A percentile compares a stretch with the other conserved stretches of the same genome.
phyloP scores from a whole-genome alignment of 2,329 filamentous ascomycete genomes.

The Cryoendolithus antarcticus region DNA sequence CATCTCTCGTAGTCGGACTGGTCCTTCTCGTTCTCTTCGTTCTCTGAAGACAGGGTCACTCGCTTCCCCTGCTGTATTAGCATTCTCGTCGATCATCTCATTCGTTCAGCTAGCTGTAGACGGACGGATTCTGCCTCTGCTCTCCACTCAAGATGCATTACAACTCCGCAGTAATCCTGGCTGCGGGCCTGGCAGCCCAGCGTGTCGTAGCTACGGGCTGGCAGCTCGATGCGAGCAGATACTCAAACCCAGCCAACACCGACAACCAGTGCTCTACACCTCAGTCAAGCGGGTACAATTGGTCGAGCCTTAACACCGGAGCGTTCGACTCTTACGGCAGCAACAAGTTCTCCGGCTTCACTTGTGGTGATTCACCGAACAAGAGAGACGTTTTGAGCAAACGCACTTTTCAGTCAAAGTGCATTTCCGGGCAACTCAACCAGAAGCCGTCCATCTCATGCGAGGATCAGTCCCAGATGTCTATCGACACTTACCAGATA shows the following conservation, averaged over 20 bases:
- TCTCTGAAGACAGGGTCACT: too few relatives aligned
- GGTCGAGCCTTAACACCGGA: conserved; percentile 50
- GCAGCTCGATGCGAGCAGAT: conserved; percentile 40
- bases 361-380: conserved; percentile 48
- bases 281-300: conserved; percentile 62
- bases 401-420: conserved; percentile 31
- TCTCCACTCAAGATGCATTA: conserved; percentile 14
- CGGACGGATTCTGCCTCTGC: conserved; percentile 6
- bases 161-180: conserved; percentile 15
- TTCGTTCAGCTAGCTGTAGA: neutral
- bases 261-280: conserved; percentile 65
- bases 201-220: conserved; percentile 38
- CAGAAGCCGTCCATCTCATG: conserved; percentile 32
- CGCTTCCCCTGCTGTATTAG: too few relatives aligned
- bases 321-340: conserved; percentile 56
- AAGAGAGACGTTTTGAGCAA: conserved; percentile 46
- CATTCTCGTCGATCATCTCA: too few relatives aligned
- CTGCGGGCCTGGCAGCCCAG: conserved; percentile 28
- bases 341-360: conserved; percentile 63
- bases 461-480: conserved; percentile 50
- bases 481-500: conserved; percentile 62
- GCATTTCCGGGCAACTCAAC: conserved; percentile 32
- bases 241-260: conserved; percentile 57
- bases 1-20: too few relatives aligned
- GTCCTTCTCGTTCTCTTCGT: too few relatives aligned